A percentile compares a stretch with the other conserved stretches of the same genome.
Conservation (phyloP, 345 rosid species). For the Fremontodendron californicum region DNA sequence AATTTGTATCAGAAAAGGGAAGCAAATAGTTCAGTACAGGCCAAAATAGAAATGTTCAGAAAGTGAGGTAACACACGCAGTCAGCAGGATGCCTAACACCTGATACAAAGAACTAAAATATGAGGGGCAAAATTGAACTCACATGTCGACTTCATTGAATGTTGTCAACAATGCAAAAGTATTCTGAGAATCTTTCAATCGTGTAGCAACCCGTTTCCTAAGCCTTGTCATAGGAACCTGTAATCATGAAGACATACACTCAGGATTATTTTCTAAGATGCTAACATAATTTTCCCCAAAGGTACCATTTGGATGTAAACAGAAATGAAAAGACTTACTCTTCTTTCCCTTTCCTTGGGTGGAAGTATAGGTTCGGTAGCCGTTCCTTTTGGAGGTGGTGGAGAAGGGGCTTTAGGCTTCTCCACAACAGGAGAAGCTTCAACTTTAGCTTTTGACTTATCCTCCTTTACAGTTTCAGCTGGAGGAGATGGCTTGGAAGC, state of each 20-base stretch:
- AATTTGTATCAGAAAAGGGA: not conserved
- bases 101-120: not conserved
- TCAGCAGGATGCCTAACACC: not conserved
- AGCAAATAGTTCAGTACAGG: not conserved
- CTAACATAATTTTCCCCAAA: not conserved
- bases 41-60: not conserved
- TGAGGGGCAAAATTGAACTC: constrained; percentile 5
- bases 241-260: constrained; percentile 6
- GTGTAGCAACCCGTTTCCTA: constrained; percentile 84
- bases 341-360: constrained; percentile 96
- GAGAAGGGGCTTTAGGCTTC: constrained; percentile 50
- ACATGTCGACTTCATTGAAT: constrained; percentile 99
- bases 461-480: constrained; percentile 20
- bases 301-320: not conserved
- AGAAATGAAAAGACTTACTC: constrained; percentile 42
- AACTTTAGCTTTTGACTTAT: constrained; percentile 32
- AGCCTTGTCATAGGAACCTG: constrained; percentile 99
- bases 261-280: not conserved
- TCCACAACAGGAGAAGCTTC: constrained; percentile 46
- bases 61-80: not conserved
- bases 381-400: constrained; percentile 56
- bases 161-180: constrained; percentile 95
- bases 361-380: constrained; percentile 95
- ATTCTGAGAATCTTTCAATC: constrained; percentile 97
- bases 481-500: constrained; percentile 41